Base-by-base conservation (phyloP, 495 filamentous ascomycete species). In the Podospora tetraspora region DNA sequence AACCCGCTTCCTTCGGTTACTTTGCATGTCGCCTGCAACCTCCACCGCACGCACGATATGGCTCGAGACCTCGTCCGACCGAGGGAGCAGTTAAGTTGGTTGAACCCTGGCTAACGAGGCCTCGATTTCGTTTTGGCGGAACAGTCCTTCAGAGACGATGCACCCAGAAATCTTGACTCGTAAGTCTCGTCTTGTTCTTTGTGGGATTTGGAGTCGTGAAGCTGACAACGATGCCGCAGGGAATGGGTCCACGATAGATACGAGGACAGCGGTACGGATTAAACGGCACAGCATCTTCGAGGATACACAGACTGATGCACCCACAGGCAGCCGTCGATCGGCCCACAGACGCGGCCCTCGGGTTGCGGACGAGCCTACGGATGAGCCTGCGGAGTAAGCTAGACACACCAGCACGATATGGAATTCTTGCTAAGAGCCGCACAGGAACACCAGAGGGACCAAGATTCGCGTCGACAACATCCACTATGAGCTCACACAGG, bases 201-300 rank as follows among this genome's bases (percentile, higher is more conserved):
- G 29, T 19, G 9, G 21, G 4, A 22, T 63, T 64, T 25, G 34
- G 52, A 63, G 11, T 24, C 27, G 59, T 13, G 10, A 62, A 27
- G 64, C 64, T 70, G 34, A 72, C 65, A 19, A 34, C 8, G 58
- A 13, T 29, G 34, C 66, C 52, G 56, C 70, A 96, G 91, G 69
- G 92, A 97, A 76, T 96, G 93, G 93, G 90, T 94, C 69, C 92
- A 96, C 75, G 92, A 96, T 79, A 90, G 88, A 74, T 96, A 86
- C 72, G 91, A 94, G 74, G 91, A 92, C 62, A 76, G 78, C 69
- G 76, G 83, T 83, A 80, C 65, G 76, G 61, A 58, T 52, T n/a
- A 2, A 52, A 52, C 43, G 19, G 8, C 37, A 24, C n/a, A 43
- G 22, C 7, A 21, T 32, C 61, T 34, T n/a, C 8, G 29, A 22